These are phyloP conservation scores for Xylariales sp. DNA, from an alignment of 2,329 filamentous ascomycete genomes.

Conservation along the genomic window DNA sequence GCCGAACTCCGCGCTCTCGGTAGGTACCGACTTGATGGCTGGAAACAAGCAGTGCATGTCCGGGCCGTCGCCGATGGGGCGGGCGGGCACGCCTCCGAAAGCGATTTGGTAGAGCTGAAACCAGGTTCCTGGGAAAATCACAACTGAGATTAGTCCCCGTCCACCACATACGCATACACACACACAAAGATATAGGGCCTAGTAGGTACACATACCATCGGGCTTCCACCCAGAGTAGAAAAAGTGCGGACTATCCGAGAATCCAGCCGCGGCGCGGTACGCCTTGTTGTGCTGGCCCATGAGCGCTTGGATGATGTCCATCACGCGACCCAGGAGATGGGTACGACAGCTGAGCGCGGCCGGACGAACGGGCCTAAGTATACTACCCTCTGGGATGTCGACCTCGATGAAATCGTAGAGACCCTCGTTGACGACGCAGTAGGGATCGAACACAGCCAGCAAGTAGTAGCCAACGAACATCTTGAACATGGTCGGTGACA, in stretches of 20 bases:
- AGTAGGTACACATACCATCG: conserved; percentile 24
- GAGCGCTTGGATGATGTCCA: conserved; percentile 46
- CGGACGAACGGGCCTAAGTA: conserved; percentile 40
- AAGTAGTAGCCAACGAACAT: conserved; percentile 44
- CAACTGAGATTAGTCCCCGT: conserved; percentile 26
- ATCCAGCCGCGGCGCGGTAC: conserved; percentile 43
- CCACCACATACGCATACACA: too few species aligned
- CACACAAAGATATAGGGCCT: not conserved
- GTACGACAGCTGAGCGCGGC: conserved; percentile 43
- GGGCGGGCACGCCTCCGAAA: conserved; percentile 43
- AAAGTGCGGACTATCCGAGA: conserved; percentile 45
- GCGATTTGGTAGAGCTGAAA: conserved; percentile 46
- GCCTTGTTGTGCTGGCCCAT: conserved; percentile 41
- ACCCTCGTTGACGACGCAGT: conserved; percentile 44
- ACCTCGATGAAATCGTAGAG: conserved; percentile 46
- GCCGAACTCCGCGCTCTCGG: conserved; percentile 42
- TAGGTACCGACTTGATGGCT: conserved; percentile 44
- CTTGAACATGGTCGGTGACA: conserved; percentile 44
- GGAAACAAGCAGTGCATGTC: conserved; percentile 48
- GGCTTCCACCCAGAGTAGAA: conserved; percentile 46
- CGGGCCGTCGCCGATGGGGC: conserved; percentile 40
- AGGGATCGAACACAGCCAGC: conserved; percentile 42
- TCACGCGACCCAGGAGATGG: conserved; percentile 39
- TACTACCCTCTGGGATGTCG: conserved; percentile 36
- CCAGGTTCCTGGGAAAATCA: conserved; percentile 15